Conservation (phyloP, 768 basidiomycete species). For the Suillus alpinus region DNA sequence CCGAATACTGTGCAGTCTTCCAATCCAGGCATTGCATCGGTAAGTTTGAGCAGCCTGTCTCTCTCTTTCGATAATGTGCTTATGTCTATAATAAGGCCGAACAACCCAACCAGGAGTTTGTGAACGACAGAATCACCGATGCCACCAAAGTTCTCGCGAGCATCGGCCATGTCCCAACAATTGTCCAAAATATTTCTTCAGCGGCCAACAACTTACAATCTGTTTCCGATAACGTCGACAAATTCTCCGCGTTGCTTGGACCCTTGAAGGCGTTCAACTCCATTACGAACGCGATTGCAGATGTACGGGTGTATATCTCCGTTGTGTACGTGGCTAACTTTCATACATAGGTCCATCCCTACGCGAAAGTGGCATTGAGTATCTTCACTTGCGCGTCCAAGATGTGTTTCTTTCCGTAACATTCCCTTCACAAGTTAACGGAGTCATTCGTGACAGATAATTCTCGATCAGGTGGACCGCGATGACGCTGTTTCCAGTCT, state of each 20-base stretch:
- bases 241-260: not conserved
- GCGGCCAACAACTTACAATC: not conserved
- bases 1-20: not conserved
- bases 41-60: too few species aligned
- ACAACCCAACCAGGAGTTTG: not conserved
- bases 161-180: not conserved
- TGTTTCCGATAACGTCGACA: not conserved
- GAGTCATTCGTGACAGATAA: not conserved
- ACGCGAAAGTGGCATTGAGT: not conserved
- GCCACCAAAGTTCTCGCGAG: not conserved
- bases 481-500: not conserved
- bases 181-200: not conserved
- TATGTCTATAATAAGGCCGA: not conserved
- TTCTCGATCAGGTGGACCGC: conserved; percentile 1
- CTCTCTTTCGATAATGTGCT: not conserved
- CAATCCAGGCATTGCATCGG: too few species aligned
- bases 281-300: not conserved
- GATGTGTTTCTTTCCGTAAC: not conserved
- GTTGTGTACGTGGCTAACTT: not conserved
- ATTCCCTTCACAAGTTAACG: not conserved
- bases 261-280: not conserved
- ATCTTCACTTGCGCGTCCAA: not conserved
- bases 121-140: not conserved
- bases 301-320: not conserved
- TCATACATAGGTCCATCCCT: not conserved